These are phyloP conservation scores for Aspergillus homomorphus DNA, from an alignment of 495 filamentous ascomycete genomes.

Conservation along the genomic window DNA sequence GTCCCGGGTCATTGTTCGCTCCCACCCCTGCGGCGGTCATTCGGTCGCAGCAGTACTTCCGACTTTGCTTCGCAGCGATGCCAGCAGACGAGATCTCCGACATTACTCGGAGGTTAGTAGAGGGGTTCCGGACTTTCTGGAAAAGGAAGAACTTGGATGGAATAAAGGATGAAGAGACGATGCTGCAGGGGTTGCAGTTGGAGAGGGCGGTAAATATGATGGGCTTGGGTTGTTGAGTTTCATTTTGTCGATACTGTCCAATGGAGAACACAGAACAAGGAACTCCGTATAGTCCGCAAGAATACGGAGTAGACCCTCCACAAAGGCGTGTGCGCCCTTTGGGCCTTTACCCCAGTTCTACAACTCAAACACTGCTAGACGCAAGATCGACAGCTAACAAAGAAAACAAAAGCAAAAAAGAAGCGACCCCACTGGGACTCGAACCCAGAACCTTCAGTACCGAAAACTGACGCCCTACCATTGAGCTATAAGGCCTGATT, in stretches of 20 bases:
- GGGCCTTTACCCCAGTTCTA: too few species aligned
- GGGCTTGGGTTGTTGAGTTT: conserved; percentile 25
- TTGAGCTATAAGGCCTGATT: conserved; percentile 5
- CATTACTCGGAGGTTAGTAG: conserved; percentile 59
- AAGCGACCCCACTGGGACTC: conserved; percentile 8
- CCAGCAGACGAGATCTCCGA: conserved; percentile 60
- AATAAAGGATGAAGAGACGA: conserved; percentile 52
- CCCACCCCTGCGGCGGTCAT: conserved; percentile 50
- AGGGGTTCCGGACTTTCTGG: conserved; percentile 74
- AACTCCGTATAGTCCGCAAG: too few species aligned
- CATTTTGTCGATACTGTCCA: background rate
- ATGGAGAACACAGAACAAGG: too few species aligned
- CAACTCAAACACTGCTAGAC: too few species aligned
- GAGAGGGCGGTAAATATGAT: conserved; percentile 22
- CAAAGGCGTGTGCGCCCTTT: too few species aligned
- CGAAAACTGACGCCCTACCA: conserved; percentile 9
- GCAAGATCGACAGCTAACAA: too few species aligned
- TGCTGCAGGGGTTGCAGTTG: conserved; percentile 16
- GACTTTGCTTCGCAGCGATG: conserved; percentile 87
- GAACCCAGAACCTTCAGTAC: conserved; percentile 9
- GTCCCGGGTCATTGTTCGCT: conserved; percentile 69
- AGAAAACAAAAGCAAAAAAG: background rate
- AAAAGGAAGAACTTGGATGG: conserved; percentile 60
- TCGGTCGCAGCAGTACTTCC: conserved; percentile 61
- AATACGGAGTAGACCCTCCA: too few species aligned